Evolutionary conservation across 148 eudicot genomes (phyloP).

Genomic region (Silene uniflora): DNA sequence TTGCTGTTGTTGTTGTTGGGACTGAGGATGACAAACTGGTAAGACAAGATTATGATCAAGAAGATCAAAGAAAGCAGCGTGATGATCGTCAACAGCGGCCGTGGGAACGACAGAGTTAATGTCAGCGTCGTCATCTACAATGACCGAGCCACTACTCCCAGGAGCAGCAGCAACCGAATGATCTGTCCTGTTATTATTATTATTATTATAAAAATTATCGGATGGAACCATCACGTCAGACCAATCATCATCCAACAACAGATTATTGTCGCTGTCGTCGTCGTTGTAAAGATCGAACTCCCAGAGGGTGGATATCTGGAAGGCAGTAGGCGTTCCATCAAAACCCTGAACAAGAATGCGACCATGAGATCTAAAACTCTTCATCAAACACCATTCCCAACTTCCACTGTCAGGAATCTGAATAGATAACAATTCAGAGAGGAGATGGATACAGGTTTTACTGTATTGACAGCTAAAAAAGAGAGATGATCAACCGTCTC

Average conservation of each 20-base stretch:
- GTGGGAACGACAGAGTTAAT: slow-evolving; percentile 17
- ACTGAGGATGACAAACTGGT: not conserved
- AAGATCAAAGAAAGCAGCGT: not conserved
- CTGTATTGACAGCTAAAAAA: too few relatives aligned
- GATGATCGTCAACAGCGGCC: not conserved
- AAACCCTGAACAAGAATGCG: slow-evolving; percentile 45
- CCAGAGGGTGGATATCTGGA: slow-evolving; percentile 46
- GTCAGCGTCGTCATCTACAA: not conserved
- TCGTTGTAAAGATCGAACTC: slow-evolving; percentile 38
- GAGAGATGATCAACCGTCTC: too few relatives aligned
- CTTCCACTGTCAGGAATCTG: too few relatives aligned
- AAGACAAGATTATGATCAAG: not conserved
- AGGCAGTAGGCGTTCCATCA: slow-evolving; percentile 53
- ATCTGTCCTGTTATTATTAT: slow-evolving; percentile 9
- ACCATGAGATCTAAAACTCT: too few relatives aligned
- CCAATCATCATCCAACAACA: slow-evolving; percentile 22
- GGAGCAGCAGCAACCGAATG: not conserved
- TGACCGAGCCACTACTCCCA: not conserved
- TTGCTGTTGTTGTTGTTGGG: not conserved
- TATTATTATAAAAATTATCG: not conserved
- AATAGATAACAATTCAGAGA: too few relatives aligned
- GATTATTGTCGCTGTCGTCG: not conserved
- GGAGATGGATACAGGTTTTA: too few relatives aligned
- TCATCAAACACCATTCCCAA: too few relatives aligned
- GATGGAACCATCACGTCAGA: slow-evolving; percentile 36